Base-by-base conservation (phyloP, 192 early-diverging fungal genomes). In the Podila epicladia region DNA sequence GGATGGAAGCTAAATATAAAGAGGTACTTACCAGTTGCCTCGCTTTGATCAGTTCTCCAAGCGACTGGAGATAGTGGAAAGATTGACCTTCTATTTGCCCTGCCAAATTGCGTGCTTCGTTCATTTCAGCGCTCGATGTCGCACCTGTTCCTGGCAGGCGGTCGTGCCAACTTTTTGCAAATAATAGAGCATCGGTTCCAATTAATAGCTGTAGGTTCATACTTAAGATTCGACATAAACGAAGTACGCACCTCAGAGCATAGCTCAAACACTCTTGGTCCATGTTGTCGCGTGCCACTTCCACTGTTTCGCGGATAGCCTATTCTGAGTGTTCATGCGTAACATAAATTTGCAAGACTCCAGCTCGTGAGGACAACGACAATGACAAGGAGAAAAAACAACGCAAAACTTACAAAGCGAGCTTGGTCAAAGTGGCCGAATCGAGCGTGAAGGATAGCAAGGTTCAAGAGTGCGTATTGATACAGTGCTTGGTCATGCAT, bases 361-460 rank as follows among this genome's bases (percentile, higher is more conserved):
- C 15, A 45, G 13, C 41, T 45, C 41, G 3, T 45, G 41, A 15
- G 41, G 9, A 9, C 1, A 37, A 37, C 19, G 51, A 9, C n/a
- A 51, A n/a, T 1, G 17, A 24, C 26, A 67, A 29, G 32, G 32
- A 41, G 60, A 31, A 22, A 22, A 50, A 31, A 13, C 26, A 17
- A 69, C 9, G 24, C 9, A 26, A 1, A 35, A 33, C 60, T 17
- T 72, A 87, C 85, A 64, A 72, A 51, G 28, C 85, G 55, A 0
- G 86, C 84, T 50, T 85, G 84, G 2, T 85, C 72, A 12, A 55
- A 79, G 35, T 87, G 84, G 3, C 75, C 74, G 38, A 87, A 87
- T 33, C 73, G 83, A 11, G 79, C 69, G 22, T 87, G 82, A 3
- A 87, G 60, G 24, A 85, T 79, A 12, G 82, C 86, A 4, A 85